Percentiles rank a stretch among this genome's conserved stretches.
These are phyloP conservation scores for Thraustochytrium striatum DNA, from an alignment of 352 stramenopile species.

Conservation along the genomic window DNA sequence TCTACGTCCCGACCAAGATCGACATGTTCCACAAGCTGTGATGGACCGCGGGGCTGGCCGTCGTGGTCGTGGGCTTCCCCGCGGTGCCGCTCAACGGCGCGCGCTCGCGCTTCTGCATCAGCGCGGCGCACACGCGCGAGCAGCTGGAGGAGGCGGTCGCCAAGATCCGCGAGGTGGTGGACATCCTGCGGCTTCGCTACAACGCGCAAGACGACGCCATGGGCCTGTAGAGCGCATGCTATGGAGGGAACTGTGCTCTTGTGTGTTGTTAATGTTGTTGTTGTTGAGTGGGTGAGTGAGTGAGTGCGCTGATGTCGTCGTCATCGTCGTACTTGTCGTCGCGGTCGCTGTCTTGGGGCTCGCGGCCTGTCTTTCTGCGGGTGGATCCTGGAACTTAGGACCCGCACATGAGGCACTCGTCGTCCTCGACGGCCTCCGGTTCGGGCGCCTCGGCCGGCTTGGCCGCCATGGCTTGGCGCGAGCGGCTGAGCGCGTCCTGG, in stretches of 20 bases:
- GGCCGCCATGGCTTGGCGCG: constrained; percentile 53
- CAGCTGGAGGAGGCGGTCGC: constrained; percentile 84
- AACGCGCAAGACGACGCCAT: too few relatives aligned
- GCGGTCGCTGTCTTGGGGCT: neutral
- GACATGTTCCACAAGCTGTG: constrained; percentile 88
- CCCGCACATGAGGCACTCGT: constrained; percentile 69
- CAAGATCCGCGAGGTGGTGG: constrained; percentile 83
- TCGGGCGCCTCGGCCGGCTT: constrained; percentile 53
- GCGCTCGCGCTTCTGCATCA: constrained; percentile 94
- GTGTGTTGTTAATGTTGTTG: too few relatives aligned
- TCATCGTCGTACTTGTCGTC: neutral
- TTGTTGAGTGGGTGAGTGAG: too few relatives aligned
- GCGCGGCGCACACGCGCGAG: constrained; percentile 83
- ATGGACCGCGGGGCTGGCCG: constrained; percentile 91
- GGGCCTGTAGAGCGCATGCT: too few relatives aligned
- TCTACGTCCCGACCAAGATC: constrained; percentile 97
- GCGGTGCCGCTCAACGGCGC: constrained; percentile 86
- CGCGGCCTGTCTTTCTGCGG: neutral
- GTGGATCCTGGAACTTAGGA: constrained; percentile 55
- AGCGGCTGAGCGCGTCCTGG: constrained; percentile 72
- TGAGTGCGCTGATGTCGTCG: too few relatives aligned
- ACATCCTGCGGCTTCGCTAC: constrained; percentile 70
- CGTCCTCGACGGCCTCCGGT: constrained; percentile 63
- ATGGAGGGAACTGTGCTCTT: too few relatives aligned
- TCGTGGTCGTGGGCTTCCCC: constrained; percentile 95